Conservation (phyloP, 2,329 filamentous ascomycete genomes). For the Ceratocystis papillata region DNA sequence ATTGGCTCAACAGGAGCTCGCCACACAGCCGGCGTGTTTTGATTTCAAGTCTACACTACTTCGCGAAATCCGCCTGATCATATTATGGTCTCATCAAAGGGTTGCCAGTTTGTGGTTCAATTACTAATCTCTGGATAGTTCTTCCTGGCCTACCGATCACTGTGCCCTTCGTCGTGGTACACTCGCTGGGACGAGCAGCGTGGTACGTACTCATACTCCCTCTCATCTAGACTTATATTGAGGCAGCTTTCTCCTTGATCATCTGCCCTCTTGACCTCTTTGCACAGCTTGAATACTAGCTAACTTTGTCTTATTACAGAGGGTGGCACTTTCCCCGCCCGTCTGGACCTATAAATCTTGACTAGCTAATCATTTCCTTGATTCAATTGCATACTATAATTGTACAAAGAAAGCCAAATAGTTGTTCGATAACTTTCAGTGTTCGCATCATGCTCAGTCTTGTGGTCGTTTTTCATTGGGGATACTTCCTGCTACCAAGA, state of each 20-base stretch:
- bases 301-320: slow-evolving; percentile 37
- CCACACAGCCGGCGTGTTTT: neutral
- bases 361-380: slow-evolving; percentile 23
- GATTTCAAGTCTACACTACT: neutral
- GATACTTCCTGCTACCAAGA: neutral
- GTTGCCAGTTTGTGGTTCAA: neutral
- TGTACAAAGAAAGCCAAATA: slow-evolving; percentile 14
- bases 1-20: neutral
- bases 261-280: neutral
- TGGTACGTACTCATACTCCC: slow-evolving; percentile 46
- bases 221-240: neutral
- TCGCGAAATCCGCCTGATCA: neutral
- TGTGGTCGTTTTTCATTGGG: neutral
- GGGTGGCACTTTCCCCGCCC: slow-evolving; percentile 56
- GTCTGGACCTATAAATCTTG: slow-evolving; percentile 46
- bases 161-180: slow-evolving; percentile 93
- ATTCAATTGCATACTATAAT: slow-evolving; percentile 14
- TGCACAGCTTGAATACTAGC: slow-evolving; percentile 26
- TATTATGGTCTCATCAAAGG: neutral
- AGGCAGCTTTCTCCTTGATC: neutral
- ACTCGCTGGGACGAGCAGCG: slow-evolving; percentile 95
- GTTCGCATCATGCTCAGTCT: neutral
- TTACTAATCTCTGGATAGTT: slow-evolving; percentile 52
- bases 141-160: slow-evolving; percentile 88
- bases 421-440: neutral